A percentile compares a stretch with the other conserved stretches of the same genome.
Conservation (phyloP, 768 basidiomycete species). For the Lactifluus pinguis region DNA sequence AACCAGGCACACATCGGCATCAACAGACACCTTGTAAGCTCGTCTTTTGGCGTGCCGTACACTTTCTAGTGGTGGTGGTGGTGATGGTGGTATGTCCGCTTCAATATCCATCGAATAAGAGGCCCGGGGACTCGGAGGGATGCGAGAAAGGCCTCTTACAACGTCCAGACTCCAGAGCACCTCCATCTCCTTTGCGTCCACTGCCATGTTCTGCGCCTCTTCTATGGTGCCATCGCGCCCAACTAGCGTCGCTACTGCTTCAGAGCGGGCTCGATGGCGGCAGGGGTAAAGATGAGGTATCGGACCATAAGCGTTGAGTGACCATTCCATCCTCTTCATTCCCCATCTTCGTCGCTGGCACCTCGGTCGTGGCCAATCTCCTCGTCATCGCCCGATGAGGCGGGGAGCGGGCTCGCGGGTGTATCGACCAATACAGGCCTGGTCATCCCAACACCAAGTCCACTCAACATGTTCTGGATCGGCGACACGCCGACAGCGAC, state of each 20-base stretch:
- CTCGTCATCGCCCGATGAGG: constrained; percentile 36
- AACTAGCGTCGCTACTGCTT: constrained; percentile 17
- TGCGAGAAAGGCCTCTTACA: constrained; percentile 9
- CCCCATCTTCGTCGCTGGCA: too few species aligned
- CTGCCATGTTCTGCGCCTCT: neutral
- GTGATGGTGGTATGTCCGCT: neutral
- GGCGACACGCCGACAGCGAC: constrained; percentile 3
- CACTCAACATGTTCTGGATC: constrained; percentile 14
- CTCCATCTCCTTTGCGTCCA: constrained; percentile 3
- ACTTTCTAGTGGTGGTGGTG: neutral
- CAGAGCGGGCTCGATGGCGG: constrained; percentile 31
- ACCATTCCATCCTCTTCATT: neutral
- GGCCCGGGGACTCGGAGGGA: neutral
- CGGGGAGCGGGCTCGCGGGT: constrained; percentile 38
- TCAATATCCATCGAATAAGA: neutral
- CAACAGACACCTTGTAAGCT: neutral
- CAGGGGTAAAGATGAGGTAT: constrained; percentile 25
- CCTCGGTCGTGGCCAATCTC: too few species aligned
- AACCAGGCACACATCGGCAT: neutral
- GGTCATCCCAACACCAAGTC: neutral
- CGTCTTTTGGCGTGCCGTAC: neutral
- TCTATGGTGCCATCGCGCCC: neutral
- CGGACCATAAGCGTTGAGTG: constrained; percentile 20
- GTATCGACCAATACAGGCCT: constrained; percentile 24
- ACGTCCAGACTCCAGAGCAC: constrained; percentile 12